A percentile compares a stretch with the other conserved stretches of the same genome.
phyloP scores from a whole-genome alignment of 129 eudicot species.

The Centrapalus pauciflorus region DNA sequence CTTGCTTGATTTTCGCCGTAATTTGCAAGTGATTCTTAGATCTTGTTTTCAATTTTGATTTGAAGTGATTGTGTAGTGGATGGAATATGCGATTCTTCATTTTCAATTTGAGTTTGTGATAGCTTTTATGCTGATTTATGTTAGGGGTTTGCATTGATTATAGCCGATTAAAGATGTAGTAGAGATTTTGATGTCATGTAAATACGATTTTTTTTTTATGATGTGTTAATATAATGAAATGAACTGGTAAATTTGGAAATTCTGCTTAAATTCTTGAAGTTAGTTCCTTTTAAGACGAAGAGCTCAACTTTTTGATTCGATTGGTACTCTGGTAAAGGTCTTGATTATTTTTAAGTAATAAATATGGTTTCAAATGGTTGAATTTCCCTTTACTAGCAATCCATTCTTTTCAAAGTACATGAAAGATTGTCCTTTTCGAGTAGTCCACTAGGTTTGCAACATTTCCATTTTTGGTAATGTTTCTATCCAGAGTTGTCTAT shows the following conservation, averaged over 20 bases:
- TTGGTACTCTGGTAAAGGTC: background rate
- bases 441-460: background rate
- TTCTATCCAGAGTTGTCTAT: background rate
- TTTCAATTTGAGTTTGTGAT: conserved; percentile 14
- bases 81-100: background rate
- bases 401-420: background rate
- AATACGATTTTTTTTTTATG: background rate
- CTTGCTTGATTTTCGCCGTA: background rate
- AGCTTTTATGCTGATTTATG: conserved; percentile 9
- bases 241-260: background rate
- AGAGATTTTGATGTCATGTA: conserved; percentile 12
- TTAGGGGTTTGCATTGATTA: conserved; percentile 11
- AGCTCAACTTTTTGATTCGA: conserved; percentile 2
- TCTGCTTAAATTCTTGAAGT: background rate
- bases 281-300: background rate
- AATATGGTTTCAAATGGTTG: too few species aligned
- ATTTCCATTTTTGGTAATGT: background rate
- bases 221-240: background rate
- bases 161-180: background rate
- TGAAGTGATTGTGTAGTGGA: background rate
- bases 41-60: background rate
- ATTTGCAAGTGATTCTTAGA: conserved; percentile 5
- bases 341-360: too few species aligned
- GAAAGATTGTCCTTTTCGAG: background rate
- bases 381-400: background rate